Percentiles rank a stretch among this genome's conserved stretches.
These are phyloP conservation scores for Colletotrichum agaves DNA, from an alignment of 2,329 filamentous ascomycete species.

Conservation along the genomic window DNA sequence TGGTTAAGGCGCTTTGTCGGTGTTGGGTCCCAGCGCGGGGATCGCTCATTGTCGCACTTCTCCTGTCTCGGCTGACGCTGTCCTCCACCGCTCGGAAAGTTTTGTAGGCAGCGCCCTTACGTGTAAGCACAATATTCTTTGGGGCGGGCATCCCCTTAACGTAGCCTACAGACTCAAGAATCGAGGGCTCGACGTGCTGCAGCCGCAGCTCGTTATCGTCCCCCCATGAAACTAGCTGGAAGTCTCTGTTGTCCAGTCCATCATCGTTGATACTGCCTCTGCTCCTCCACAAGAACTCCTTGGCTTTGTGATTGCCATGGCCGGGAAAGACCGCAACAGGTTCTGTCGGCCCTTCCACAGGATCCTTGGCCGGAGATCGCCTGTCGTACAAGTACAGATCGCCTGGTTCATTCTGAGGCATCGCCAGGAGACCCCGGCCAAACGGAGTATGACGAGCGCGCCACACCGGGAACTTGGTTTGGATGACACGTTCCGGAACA, in stretches of 20 bases:
- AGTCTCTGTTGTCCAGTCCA: constrained; percentile 84
- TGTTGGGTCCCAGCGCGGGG: constrained; percentile 57
- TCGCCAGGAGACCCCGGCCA: constrained; percentile 84
- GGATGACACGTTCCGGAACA: constrained; percentile 79
- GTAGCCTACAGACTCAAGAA: constrained; percentile 77
- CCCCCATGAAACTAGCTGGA: constrained; percentile 93
- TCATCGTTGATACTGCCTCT: constrained; percentile 75
- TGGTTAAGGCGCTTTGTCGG: constrained; percentile 56
- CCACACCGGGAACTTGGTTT: constrained; percentile 89
- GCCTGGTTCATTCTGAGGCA: constrained; percentile 90
- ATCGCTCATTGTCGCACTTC: constrained; percentile 70
- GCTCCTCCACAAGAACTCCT: constrained; percentile 90
- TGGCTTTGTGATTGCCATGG: constrained; percentile 76
- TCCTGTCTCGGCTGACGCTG: constrained; percentile 65
- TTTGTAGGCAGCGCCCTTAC: constrained; percentile 86
- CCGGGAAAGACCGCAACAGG: constrained; percentile 70
- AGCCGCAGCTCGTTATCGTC: constrained; percentile 85
- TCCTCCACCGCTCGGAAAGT: constrained; percentile 82
- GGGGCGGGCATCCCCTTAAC: constrained; percentile 73
- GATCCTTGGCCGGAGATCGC: constrained; percentile 57
- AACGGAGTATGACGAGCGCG: constrained; percentile 92
- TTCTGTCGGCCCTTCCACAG: constrained; percentile 55
- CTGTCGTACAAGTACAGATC: constrained; percentile 87
- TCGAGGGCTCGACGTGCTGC: constrained; percentile 74
- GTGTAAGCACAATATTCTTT: constrained; percentile 76